Base-by-base conservation (phyloP, 805 yeast species). In the Diddensiella santjacobensis region DNA sequence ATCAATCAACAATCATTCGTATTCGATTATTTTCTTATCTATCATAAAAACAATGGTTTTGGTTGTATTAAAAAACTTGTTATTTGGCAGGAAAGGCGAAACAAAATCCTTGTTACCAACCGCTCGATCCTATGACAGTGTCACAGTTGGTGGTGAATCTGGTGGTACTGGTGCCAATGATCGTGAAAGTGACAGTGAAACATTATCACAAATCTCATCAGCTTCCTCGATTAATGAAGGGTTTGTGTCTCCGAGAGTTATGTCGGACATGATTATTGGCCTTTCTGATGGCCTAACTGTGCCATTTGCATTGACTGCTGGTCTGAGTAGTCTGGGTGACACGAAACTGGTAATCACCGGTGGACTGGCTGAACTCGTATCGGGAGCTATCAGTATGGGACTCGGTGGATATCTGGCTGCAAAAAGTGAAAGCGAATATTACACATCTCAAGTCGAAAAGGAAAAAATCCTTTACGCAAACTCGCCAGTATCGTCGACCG, bases 251-350 rank as follows among this genome's bases (percentile, higher is more conserved):
- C 99, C 99, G 6, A 80, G 99, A 65, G 90, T 90, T 22, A 87
- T 91, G 84, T 83, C 93, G 40, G 98, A 91, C 66, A 75, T 87
- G 48, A 88, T 91, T 57, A 91, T 91, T 62, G 99, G 99, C 3
- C 77, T 91, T 44, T 83, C 93, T 30, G 99, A 91, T 65, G 99
- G 99, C 3, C 76, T 91, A 56, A 91, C 98, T 0, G 99, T 91
- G 36, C 99, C 99, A n/a, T 91, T 91, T 74, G 99, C 99, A 1
- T 76, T 93, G 58, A 93, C 98, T 1, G 98, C 99, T 0, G 99
- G 98, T 42, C 75, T 91, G 48, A 84, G 96, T 1, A 83, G 95
- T 1, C 75, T 91, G 45, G 99, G 99, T 45, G 86, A 87, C 65
- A 73, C 96, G 15, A 84, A 79, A 65, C 77, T 91, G 54, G 99